Evolutionary conservation across 2,329 filamentous ascomycete species (phyloP).

Genomic region (Cadophora sp.): DNA sequence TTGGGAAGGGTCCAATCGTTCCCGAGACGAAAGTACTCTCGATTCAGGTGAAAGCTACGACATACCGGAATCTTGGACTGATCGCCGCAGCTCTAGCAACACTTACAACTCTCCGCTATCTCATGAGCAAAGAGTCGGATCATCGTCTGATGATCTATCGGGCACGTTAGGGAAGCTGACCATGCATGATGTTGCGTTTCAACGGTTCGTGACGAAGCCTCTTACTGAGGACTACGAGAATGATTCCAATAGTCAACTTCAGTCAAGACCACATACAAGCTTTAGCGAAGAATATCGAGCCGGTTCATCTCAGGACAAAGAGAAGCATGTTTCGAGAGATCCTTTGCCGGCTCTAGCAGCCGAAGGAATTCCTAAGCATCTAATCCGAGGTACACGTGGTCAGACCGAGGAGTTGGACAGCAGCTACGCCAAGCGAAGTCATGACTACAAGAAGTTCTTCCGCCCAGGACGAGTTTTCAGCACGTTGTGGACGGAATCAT

Average conservation of each 20-base stretch:
- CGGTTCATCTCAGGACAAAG: conserved; percentile 6
- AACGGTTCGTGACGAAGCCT: neutral
- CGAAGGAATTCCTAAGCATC: neutral
- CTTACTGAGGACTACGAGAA: neutral
- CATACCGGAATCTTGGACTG: neutral
- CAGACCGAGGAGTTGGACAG: conserved; percentile 28
- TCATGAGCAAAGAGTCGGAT: neutral
- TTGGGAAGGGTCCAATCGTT: neutral
- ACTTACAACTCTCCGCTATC: neutral
- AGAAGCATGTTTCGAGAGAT: neutral
- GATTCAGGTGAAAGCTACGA: neutral
- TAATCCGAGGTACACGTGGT: conserved; percentile 24
- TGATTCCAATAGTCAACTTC: neutral
- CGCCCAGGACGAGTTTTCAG: conserved; percentile 35
- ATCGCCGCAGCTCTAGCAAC: neutral
- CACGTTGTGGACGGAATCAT: conserved; percentile 35
- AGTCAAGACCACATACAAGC: neutral
- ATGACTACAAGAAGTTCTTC: conserved; percentile 36
- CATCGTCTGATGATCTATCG: neutral
- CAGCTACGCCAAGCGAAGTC: conserved; percentile 30
- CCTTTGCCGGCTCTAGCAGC: neutral
- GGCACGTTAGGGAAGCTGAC: neutral
- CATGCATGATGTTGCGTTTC: conserved; percentile 1
- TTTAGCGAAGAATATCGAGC: neutral
- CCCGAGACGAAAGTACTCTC: neutral